Evolutionary conservation across 495 filamentous ascomycete species (phyloP), one percentile per base, ranked within the genome.

Genomic region (Xylaria sp.): DNA sequence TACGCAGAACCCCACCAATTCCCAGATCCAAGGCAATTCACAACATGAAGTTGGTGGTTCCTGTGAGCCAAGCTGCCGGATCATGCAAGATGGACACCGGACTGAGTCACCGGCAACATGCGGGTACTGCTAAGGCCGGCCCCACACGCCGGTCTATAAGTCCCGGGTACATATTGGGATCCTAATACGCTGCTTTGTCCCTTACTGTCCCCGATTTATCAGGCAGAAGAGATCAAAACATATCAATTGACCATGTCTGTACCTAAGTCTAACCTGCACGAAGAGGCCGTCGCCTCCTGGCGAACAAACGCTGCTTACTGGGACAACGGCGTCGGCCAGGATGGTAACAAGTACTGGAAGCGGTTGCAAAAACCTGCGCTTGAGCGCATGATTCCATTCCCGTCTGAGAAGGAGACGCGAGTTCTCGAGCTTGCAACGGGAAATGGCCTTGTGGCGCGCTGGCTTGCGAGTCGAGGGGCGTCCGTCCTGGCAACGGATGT

Each of bases 401-500:
- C 72, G 14, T 67, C 79, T 11, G 35, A 46, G n/a, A 61, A 62
- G 21, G 74, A 69, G n/a, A 74, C 72, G 26, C 67, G 61, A 8
- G 77, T 81, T 3, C 77, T 84, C 19, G 82, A 85, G 11, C 70
- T 85, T 21, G 78, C 82, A 0, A 84, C 80, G 5, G 83, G 83
- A 21, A 85, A 85, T 55, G 82, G 83, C 15, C 73, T 82, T 11
- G 77, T 79, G 46, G 80, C 82, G 15, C 76, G 83, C 17, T 81
- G 77, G 76, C 57, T 85, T 14, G 72, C 70, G 6, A 68, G 61
- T 5, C 52, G 74, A 19, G 82, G 80, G 7, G 57, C 41, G 0
- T 59, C 40, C 4, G 80, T 84, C 17, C 21, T 79, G n/a, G 83
- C 81, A 1, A 83, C 82, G 5, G 83, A 84, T 59, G 78, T 76